Conservation (phyloP, 75 land plant genomes). For the Isoetes taiwanensis region DNA sequence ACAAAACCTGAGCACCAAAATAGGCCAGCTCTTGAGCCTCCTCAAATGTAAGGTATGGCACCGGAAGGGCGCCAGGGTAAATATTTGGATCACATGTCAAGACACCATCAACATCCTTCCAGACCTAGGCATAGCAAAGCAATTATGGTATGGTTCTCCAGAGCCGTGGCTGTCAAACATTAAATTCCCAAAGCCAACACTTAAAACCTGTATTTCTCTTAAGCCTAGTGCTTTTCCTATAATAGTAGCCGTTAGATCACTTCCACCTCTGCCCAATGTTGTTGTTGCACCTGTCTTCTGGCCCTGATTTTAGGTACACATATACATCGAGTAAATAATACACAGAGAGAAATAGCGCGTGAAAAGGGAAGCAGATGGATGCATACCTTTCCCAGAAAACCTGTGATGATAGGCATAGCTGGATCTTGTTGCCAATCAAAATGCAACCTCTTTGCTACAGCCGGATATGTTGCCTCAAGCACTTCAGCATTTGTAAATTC, state of each 20-base stretch:
- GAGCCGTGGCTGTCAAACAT: not conserved
- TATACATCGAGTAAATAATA: too few relatives aligned
- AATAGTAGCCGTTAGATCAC: constrained; percentile 94
- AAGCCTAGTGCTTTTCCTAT: constrained; percentile 89
- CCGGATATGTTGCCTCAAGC: constrained; percentile 89
- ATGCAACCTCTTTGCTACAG: constrained; percentile 58
- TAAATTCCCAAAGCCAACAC: not conserved
- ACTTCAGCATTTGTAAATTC: constrained; percentile 97
- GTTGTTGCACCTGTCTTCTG: constrained; percentile 73
- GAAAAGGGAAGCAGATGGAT: too few relatives aligned
- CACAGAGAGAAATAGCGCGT: too few relatives aligned
- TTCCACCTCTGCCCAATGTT: constrained; percentile 95
- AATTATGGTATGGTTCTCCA: not conserved
- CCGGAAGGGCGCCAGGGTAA: constrained; percentile 48
- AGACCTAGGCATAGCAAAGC: constrained; percentile 38
- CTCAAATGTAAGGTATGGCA: constrained; percentile 85
- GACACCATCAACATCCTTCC: constrained; percentile 99
- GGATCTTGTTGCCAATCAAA: constrained; percentile 55
- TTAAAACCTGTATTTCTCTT: constrained; percentile 57
- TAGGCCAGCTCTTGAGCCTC: constrained; percentile 98
- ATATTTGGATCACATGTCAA: constrained; percentile 94
- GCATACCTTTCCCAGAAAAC: constrained; percentile 93
- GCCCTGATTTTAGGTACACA: too few relatives aligned
- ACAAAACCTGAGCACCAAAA: constrained; percentile 78
- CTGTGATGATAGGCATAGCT: constrained; percentile 85